phyloP scores from a whole-genome alignment of 441 rosid species.

The Aleurites moluccanus region DNA sequence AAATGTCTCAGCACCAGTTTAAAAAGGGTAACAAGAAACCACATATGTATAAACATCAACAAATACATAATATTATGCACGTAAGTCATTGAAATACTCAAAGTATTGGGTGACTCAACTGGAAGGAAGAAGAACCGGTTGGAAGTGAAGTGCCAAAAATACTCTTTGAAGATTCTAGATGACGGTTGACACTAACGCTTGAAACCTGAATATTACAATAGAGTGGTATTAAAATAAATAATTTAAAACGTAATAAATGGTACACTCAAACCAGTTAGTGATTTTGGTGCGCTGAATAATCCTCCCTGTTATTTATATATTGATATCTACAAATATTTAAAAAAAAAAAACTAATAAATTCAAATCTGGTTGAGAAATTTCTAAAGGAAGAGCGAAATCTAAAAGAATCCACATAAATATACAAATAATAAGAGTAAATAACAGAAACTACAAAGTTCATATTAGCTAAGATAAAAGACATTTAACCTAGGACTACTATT shows the following conservation, averaged over 20 bases:
- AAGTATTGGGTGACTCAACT: conserved; percentile 43
- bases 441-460: not conserved
- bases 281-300: too few species aligned
- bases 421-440: not conserved
- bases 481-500: not conserved
- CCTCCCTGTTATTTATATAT: not conserved
- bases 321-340: not conserved
- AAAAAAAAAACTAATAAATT: too few species aligned
- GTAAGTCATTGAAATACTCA: not conserved
- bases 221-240: not conserved
- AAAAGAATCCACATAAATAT: not conserved
- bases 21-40: not conserved
- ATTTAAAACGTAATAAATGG: not conserved
- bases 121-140: conserved; percentile 46
- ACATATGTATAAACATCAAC: not conserved
- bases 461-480: not conserved
- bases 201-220: conserved; percentile 43
- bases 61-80: not conserved
- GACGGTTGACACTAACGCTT: conserved; percentile 38
- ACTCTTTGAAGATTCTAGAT: conserved; percentile 34
- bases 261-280: not conserved
- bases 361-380: not conserved
- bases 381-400: not conserved
- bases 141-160: conserved; percentile 49
- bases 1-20: not conserved